phyloP scores from a whole-genome alignment of 257 asterid species.

The Paraleonurus japonicus region DNA sequence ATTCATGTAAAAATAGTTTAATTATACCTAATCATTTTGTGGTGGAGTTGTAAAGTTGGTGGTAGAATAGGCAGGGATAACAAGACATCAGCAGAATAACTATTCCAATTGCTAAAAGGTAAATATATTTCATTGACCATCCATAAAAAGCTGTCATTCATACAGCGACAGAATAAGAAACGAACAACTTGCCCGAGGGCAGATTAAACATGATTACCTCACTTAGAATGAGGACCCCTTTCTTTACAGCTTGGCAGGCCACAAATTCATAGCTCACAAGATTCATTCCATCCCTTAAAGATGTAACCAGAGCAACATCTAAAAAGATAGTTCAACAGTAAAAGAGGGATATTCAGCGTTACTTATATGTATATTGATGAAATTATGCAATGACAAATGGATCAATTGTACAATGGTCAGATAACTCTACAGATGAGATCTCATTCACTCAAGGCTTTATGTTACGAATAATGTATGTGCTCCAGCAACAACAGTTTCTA shows the following conservation, averaged over 20 bases:
- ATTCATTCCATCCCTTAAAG: conserved; percentile 96
- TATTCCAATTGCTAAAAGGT: too few species aligned
- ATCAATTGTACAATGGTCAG: neutral
- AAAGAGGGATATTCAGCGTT: neutral
- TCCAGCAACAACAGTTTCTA: neutral
- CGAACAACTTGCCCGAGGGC: neutral
- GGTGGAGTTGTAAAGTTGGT: too few species aligned
- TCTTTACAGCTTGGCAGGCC: conserved; percentile 89
- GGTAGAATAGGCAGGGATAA: neutral
- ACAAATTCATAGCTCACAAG: conserved; percentile 95
- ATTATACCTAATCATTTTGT: too few species aligned
- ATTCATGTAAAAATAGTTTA: neutral
- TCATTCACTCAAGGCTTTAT: neutral
- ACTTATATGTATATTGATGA: conserved; percentile 9
- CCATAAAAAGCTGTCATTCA: neutral
- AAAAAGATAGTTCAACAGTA: conserved; percentile 17
- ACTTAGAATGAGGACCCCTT: conserved; percentile 92
- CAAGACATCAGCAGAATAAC: neutral
- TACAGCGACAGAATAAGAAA: neutral
- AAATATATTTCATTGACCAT: neutral
- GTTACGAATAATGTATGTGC: neutral
- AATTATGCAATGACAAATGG: neutral
- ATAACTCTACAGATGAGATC: neutral
- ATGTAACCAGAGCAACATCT: conserved; percentile 92
- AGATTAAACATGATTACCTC: conserved; percentile 55